Percentiles rank a stretch among this genome's conserved stretches.
These are phyloP conservation scores for Paramicrosporidium saccamoebae DNA, from an alignment of 371 early-diverging fungal genomes.

Conservation along the genomic window DNA sequence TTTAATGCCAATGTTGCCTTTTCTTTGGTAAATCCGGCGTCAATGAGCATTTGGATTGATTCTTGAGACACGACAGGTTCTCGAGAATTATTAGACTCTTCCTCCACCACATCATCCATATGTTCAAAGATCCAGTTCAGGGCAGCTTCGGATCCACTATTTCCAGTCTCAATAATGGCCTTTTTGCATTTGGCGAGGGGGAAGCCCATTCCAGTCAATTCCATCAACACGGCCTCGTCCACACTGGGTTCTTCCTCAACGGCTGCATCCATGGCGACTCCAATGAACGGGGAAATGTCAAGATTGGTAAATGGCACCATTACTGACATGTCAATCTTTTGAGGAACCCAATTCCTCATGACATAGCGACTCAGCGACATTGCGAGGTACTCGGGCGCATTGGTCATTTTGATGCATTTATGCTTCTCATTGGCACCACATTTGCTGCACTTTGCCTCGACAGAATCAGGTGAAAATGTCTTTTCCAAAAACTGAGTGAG, in stretches of 20 bases:
- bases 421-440: no score
- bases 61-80: conserved; percentile 3
- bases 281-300: conserved; percentile 15
- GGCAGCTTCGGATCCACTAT: conserved; percentile 44
- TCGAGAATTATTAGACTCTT: neutral
- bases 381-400: no score
- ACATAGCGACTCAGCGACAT: conserved; percentile 48
- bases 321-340: conserved; percentile 29
- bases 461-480: no score
- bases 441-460: no score
- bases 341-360: conserved; percentile 55
- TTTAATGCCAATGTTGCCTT: conserved; percentile 47
- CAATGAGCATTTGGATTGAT: conserved; percentile 18
- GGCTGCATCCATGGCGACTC: neutral
- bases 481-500: no score
- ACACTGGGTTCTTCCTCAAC: conserved; percentile 11
- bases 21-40: conserved; percentile 57
- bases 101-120: conserved; percentile 35
- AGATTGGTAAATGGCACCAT: conserved; percentile 12
- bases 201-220: conserved; percentile 65
- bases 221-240: conserved; percentile 22
- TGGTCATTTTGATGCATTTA: no score
- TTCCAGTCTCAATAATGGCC: conserved; percentile 40
- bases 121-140: conserved; percentile 80
- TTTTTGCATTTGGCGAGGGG: conserved; percentile 38